phyloP scores from a whole-genome alignment of 805 yeast genomes.

The Hanseniaspora mollemarum region DNA sequence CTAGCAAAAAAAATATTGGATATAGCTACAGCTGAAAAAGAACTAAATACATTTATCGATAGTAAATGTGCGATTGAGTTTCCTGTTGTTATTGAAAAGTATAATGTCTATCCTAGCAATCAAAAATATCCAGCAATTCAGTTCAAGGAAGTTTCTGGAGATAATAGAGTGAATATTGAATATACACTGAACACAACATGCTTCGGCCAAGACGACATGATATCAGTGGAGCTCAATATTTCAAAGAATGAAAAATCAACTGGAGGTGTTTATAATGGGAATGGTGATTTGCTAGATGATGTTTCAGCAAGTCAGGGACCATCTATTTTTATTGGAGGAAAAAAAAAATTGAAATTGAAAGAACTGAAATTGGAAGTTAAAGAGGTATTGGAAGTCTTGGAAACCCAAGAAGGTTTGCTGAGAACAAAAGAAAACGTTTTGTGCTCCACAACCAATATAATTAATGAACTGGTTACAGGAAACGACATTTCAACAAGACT shows the following conservation, averaged over 20 bases:
- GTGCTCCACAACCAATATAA: slow-evolving; percentile 27
- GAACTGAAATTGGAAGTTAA: slow-evolving; percentile 38
- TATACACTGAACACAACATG: slow-evolving; percentile 41
- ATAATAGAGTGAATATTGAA: slow-evolving; percentile 38
- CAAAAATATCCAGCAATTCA: slow-evolving; percentile 44
- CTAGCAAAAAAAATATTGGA: slow-evolving; percentile 1
- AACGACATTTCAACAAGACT: slow-evolving; percentile 25
- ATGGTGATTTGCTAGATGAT: slow-evolving; percentile 11
- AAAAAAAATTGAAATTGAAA: slow-evolving; percentile 33
- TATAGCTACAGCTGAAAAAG: slow-evolving; percentile 26
- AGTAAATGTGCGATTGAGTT: slow-evolving; percentile 25
- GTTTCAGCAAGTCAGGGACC: slow-evolving; percentile 1
- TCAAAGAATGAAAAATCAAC: slow-evolving; percentile 31
- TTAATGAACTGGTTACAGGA: slow-evolving; percentile 25
- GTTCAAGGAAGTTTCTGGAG: slow-evolving; percentile 37
- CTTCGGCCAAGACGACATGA: slow-evolving; percentile 47
- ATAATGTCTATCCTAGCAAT: slow-evolving; percentile 46
- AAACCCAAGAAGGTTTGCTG: slow-evolving; percentile 32
- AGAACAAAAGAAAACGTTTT: slow-evolving; percentile 38
- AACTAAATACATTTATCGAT: slow-evolving; percentile 24
- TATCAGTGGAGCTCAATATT: slow-evolving; percentile 33
- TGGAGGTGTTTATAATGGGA: slow-evolving; percentile 15
- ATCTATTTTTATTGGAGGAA: slow-evolving; percentile 15
- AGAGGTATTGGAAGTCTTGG: slow-evolving; percentile 40
- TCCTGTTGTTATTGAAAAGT: slow-evolving; percentile 45